These are phyloP conservation scores for Triticum urartu DNA, from an alignment of 176 grass and related monocot genomes.

Conservation along the genomic window DNA sequence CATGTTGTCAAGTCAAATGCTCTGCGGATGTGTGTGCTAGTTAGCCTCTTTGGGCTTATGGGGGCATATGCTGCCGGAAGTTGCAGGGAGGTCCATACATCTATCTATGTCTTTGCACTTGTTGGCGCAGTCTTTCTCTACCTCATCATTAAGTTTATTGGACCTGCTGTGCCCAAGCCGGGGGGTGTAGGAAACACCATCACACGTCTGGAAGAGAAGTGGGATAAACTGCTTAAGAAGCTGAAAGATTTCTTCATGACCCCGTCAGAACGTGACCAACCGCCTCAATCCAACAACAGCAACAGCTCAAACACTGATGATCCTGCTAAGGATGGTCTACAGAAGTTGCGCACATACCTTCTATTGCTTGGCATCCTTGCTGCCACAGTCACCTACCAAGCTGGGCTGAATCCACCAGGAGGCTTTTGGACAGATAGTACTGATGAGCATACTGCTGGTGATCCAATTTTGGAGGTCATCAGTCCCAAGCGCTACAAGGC, in stretches of 20 bases:
- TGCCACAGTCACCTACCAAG: conserved; percentile 40
- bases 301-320: background rate
- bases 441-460: conserved; percentile 16
- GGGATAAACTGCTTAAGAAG: conserved; percentile 10
- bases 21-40: conserved; percentile 34
- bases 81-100: conserved; percentile 41
- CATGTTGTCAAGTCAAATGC: conserved; percentile 51
- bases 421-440: conserved; percentile 36
- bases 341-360: conserved; percentile 39
- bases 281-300: background rate
- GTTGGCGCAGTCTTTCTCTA: conserved; percentile 35
- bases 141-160: conserved; percentile 28
- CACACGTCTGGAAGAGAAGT: background rate
- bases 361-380: conserved; percentile 45
- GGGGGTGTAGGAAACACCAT: background rate
- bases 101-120: conserved; percentile 40
- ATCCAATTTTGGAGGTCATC: conserved; percentile 33
- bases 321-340: conserved; percentile 1
- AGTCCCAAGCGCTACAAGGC: conserved; percentile 25
- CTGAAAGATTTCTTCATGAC: background rate
- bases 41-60: conserved; percentile 46
- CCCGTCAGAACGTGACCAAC: no score
- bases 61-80: conserved; percentile 47
- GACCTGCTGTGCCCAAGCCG: conserved; percentile 1
- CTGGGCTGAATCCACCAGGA: conserved; percentile 39